Evolutionary conservation across 306 rosid genomes (phyloP), one percentile per base, ranked within the genome.

Genomic region (Elaeagnus macrophylla): DNA sequence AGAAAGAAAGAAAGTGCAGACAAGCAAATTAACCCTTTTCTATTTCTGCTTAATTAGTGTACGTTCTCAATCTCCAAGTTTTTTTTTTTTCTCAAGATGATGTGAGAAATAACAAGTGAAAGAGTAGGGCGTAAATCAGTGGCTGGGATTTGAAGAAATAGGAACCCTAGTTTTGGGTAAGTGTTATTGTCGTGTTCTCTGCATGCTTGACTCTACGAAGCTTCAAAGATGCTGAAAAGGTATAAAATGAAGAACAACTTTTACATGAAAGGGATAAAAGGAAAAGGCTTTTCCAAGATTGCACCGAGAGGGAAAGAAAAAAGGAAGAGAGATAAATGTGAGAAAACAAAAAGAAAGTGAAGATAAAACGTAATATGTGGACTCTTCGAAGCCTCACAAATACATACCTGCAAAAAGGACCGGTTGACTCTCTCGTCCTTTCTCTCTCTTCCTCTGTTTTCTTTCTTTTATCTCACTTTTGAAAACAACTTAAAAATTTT

Each of bases 341-440:
- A 40, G 9, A 9, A 37, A 5, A 16, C 7, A 45, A 50, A 57
- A 38, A 64, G 19, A 66, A 17, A 36, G 1, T 39, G 65, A 41
- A 70, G 88, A 83, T 81, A 81, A 80, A 84, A 66, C 67, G 65
- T 53, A 72, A 49, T 54, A 80, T 82, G 99, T 91, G 96, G 99
- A 91, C 51, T 73, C 68, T 59, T 69, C 73, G 83, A 87, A 87
- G 81, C 99, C 99, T 80, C 84, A 84, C 93, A 84, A 82, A 80
- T 71, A 60, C 79, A 80, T 61, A 64, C 45, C 70, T 74, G 89
- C 99, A 87, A 87, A 91, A 78, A 73, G 85, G 80, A 49, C 39
- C 9, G 85, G 99, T 91, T 91, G 99, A 91, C 99, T 90, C 77
- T 80, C 68, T 17, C 61, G 7, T 65, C 9, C 25, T 10, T 12